phyloP scores from a whole-genome alignment of 176 grass and related monocot species.

The Aegilops bicornis region DNA sequence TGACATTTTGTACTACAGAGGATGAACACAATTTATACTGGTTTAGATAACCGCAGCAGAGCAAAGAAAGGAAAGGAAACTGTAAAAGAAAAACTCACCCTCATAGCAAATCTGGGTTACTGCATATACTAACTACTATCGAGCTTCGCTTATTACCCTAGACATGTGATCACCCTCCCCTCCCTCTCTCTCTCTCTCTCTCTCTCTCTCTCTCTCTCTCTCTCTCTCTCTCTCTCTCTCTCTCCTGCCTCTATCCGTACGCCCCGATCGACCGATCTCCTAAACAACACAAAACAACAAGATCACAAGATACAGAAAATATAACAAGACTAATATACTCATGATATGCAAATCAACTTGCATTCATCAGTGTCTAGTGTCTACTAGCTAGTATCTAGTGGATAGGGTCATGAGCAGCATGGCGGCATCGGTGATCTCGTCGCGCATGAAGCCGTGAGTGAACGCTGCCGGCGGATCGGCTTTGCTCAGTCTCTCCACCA shows the following conservation, averaged over 20 bases:
- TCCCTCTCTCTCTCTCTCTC: neutral
- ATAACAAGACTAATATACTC: neutral
- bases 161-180: slow-evolving; percentile 27
- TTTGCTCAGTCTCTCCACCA: slow-evolving; percentile 18
- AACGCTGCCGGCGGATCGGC: neutral
- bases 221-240: no score
- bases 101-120: slow-evolving; percentile 20
- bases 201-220: neutral
- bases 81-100: slow-evolving; percentile 19
- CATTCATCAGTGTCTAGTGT: slow-evolving; percentile 16
- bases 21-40: slow-evolving; percentile 16
- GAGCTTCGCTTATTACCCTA: slow-evolving; percentile 18
- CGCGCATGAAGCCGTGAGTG: slow-evolving; percentile 33
- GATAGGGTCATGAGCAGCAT: slow-evolving; percentile 94
- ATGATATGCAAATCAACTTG: slow-evolving; percentile 9
- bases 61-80: neutral
- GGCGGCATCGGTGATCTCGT: slow-evolving; percentile 84
- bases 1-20: neutral
- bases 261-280: slow-evolving; percentile 11
- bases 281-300: slow-evolving; percentile 36
- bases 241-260: no score
- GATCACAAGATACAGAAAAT: slow-evolving; percentile 25
- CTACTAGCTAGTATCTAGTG: neutral
- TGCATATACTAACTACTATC: neutral
- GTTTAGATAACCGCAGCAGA: neutral